Base-by-base conservation (phyloP, 2,329 filamentous ascomycete genomes). In the Epichloe sibirici region DNA sequence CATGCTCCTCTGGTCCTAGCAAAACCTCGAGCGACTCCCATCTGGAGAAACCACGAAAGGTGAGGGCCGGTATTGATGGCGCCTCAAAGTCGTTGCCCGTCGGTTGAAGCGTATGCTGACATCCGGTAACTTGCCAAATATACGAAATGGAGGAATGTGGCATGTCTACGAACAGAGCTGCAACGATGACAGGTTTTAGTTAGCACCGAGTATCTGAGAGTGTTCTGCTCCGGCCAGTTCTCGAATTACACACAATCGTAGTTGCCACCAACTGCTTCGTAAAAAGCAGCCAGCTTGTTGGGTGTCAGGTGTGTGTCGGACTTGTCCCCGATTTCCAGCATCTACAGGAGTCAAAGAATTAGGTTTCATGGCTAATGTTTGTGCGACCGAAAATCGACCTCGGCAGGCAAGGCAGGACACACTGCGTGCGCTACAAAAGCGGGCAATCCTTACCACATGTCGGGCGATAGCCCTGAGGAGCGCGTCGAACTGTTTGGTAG, bases 21-120 rank as follows among this genome's bases (percentile, higher is more conserved):
- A 97, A 73, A 23, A 95, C 78, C 70, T 97, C 89, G 52, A 97
- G 86, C 0, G 88, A 89, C 71, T 95, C 86, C 91, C 91, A 98
- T 65, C 88, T 83, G 44, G 91, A 87, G 66, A 95, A 98, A 42
- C 93, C 93, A 62, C 82, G 80, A 0, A 78, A 75, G 38, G 91
- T 94, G 52, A 98, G 72, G 13, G 90, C 88, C 0, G 93, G 93
- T 43, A 96, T 78, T 0, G 79, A 82, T 0, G 91, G 93, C 0
- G 83, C 74, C 3, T 78, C 78, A 65, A 87, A 96, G 57, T 88
- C 80, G 60, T 83, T 77, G 40, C 81, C 78, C 47, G 81, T 80
- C 1, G 88, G 88, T 59, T 94, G 87, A 31, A 97, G 76, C 48
- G 82, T 83, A 69, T 97, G 91, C 61, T 90, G 86, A 66, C 91